A percentile compares a stretch with the other conserved stretches of the same genome.
phyloP scores from a whole-genome alignment of 345 rosid species.

The Eucalyptus pauciflora region DNA sequence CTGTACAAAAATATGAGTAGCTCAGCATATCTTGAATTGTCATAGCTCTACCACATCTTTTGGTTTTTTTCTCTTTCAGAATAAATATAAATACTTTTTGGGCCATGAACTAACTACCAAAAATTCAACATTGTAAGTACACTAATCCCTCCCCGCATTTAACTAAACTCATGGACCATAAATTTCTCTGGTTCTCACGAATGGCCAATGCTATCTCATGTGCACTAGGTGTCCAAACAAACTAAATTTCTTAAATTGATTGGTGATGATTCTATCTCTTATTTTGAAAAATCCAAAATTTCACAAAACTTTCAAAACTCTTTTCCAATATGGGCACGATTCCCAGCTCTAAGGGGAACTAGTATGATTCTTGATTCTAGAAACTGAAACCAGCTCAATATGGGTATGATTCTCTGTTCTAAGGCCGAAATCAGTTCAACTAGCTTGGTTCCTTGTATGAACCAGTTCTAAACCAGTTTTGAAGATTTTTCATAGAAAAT shows the following conservation, averaged over 20 bases:
- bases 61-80: background rate
- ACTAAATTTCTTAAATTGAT: too few species aligned
- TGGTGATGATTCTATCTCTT: background rate
- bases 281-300: too few species aligned
- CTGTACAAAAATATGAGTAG: background rate
- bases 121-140: background rate
- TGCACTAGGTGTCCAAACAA: background rate
- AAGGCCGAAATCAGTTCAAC: background rate
- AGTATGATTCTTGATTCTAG: background rate
- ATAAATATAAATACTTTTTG: background rate
- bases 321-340: background rate
- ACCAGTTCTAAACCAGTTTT: too few species aligned
- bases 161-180: background rate
- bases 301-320: background rate
- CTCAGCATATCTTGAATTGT: background rate
- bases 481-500: background rate
- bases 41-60: background rate
- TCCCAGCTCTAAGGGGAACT: background rate
- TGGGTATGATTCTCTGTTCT: background rate
- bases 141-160: background rate
- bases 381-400: background rate
- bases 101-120: background rate
- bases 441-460: fast-evolving
- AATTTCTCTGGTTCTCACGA: background rate
- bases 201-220: background rate